Evolutionary conservation across 441 rosid species (phyloP), one percentile per base, ranked within the genome.

Genomic region (Euphorbia schlechtendalii): DNA sequence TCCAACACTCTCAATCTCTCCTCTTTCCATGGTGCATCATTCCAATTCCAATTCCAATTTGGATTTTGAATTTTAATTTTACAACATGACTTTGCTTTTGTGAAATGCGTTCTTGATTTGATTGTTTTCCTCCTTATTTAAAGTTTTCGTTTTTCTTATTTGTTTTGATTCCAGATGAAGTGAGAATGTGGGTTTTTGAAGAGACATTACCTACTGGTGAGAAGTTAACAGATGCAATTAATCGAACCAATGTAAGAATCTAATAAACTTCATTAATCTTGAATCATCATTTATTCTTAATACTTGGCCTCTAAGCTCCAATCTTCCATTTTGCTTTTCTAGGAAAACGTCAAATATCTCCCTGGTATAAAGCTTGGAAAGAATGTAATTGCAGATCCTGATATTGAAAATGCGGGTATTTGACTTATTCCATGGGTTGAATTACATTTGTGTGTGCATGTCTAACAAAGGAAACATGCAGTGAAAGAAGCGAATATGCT

Each of bases 151-250:
- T 34, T 34, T 13, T 12, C 18, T 34, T n/a, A 17, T 34, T 17
- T 32, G 34, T 58, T n/a, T n/a, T n/a, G n/a, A n/a, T n/a, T n/a
- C n/a, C n/a, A 94, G 99, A 91, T 89, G 96, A 90, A 84, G 96
- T 94, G 73, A 85, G 88, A 76, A 91, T 94, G 96, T 90, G 99
- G 99, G 99, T 94, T 46, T 94, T 76, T 69, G 94, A 94, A 82
- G 97, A 94, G 82, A 79, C 76, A 64, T 75, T 94, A 67, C 94
- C 87, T 12, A 78, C 78, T 69, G 98, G 98, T 69, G 94, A 85
- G 82, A 94, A 85, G 80, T 94, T 94, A 64, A 86, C 96, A 10
- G 90, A 87, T 70, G 88, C 70, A 65, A 91, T 94, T 79, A 94
- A 94, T 79, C 73, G 76, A 74, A 87, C 84, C 77, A 94, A 94